Base-by-base conservation (phyloP, 1,284 basidiomycete genomes). In the Boletus smithii region DNA sequence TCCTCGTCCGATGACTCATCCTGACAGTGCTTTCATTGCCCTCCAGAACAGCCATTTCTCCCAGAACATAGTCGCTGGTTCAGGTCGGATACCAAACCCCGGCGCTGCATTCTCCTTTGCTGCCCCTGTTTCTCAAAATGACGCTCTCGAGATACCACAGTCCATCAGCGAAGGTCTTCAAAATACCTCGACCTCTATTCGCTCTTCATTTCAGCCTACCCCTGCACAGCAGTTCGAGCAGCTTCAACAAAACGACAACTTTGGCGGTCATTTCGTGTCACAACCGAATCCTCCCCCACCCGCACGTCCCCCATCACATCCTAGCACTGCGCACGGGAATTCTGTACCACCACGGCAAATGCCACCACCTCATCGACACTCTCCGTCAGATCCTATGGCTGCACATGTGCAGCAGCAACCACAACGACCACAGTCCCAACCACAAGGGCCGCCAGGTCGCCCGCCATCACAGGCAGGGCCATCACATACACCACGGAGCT, bases 221-320 rank as follows among this genome's bases (percentile, higher is more conserved):
- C 80, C 83, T 8, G 79, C 81, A 7, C 82, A 85, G 56, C 74
- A 76, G 42, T 71, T 75, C 48, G 73, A 75, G 42, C 67, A 73
- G 46, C 77, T 81, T 72, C 73, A 72, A 43, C 65, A 66, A 44
- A 54, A 57, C 41, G 60, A 62, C 26, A 66, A 66, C 33, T 72
- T 68, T 47, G 42, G 55, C 35, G 26, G 56, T 45, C 63, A 67
- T 47, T 74, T 72, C 45, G 66, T 63, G 8, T 44, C 64, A 4
- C 65, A 67, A 51, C 32, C 53, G 34, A 65, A 63, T 49, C 67
- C 52, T 43, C 66, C 54, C 0, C 72, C 71, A 8, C 68, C 72
- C 7, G 13, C 64, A 33, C 73, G 77, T 40, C 76, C 76, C 2
- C 73, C 75, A 42, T 77, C 77, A 27, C 75, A 75, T 53, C 60